Evolutionary conservation across 2,329 filamentous ascomycete genomes (phyloP), one percentile per base, ranked within the genome.

Genomic region (Neospermospora avenae): DNA sequence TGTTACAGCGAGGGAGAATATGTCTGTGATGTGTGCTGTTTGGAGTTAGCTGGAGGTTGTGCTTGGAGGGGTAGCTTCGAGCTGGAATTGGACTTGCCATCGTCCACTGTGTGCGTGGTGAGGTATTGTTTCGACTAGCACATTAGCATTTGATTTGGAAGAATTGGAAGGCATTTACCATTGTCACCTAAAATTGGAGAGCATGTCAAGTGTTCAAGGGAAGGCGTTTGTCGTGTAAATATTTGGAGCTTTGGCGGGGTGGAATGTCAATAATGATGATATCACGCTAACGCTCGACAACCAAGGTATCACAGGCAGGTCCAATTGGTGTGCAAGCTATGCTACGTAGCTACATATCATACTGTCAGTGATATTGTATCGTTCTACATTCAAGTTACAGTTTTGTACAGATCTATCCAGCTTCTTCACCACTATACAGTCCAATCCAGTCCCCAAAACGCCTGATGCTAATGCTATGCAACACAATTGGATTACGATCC

Each of bases 121-220:
- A 99, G 84, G 75, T 97, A 99, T 87, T 98, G 95, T 80, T 98
- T 98, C 58, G 95, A 99, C 95, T 97, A 62, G 1, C n/a, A 45
- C 8, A 24, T 71, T 64, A 70, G 64, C 51, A 13, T 56, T 42
- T 18, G 3, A 14, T 18, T n/a, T 25, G 7, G 22, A 6, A 13
- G 11, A 7, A 4, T 34, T 22, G 20, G 37, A 24, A 48, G 16
- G 35, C 13, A 52, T 34, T 18, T 69, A 70, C 71, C 71, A 73
- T 73, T 62, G 62, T 71, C 62, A 68, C 68, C 53, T 59, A 53
- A 35, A 55, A 65, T 52, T 59, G 24, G 42, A 51, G 39, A 20
- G 51, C 44, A 63, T 59, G 52, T 59, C 49, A 45, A 55, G 42
- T 49, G 44, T 58, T 61, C 28, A 58, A 46, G 24, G 49, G 24